Evolutionary conservation across 1,284 basidiomycete species (phyloP).

Genomic region (Marasmius tenuissimus): DNA sequence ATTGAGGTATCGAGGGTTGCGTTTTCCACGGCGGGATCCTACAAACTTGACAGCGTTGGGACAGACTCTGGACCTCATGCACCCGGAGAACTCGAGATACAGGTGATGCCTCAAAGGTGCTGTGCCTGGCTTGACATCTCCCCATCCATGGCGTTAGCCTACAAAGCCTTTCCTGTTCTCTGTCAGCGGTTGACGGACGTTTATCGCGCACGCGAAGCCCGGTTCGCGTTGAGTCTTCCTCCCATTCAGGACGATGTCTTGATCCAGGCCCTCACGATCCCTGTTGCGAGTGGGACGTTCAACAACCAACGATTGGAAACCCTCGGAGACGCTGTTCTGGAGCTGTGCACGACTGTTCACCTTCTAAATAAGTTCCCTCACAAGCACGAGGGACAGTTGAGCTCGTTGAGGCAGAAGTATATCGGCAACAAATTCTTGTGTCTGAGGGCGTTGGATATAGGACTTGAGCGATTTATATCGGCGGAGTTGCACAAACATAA

Average conservation of each 20-base stretch:
- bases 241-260: conserved; percentile 56
- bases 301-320: conserved; percentile 86
- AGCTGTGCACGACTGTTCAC: conserved; percentile 73
- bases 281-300: conserved; percentile 57
- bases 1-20: conserved; percentile 48
- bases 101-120: conserved; percentile 51
- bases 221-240: conserved; percentile 56
- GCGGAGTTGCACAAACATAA: conserved; percentile 50
- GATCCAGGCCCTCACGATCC: conserved; percentile 73
- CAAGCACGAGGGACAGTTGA: conserved; percentile 81
- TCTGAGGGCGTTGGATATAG: conserved; percentile 60
- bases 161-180: conserved; percentile 63
- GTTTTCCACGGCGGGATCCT: conserved; percentile 43
- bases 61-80: background rate
- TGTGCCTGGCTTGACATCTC: conserved; percentile 55
- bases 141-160: conserved; percentile 44
- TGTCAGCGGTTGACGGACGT: conserved; percentile 63
- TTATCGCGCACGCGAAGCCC: conserved; percentile 56
- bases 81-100: conserved; percentile 22
- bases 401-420: conserved; percentile 57
- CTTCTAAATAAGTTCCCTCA: conserved; percentile 73
- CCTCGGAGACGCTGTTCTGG: conserved; percentile 79
- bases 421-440: conserved; percentile 73
- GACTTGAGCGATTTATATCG: conserved; percentile 63
- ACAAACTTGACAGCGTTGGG: conserved; percentile 30